phyloP scores from a whole-genome alignment of 2,329 filamentous ascomycete genomes.

The Penicillium oxalicum region DNA sequence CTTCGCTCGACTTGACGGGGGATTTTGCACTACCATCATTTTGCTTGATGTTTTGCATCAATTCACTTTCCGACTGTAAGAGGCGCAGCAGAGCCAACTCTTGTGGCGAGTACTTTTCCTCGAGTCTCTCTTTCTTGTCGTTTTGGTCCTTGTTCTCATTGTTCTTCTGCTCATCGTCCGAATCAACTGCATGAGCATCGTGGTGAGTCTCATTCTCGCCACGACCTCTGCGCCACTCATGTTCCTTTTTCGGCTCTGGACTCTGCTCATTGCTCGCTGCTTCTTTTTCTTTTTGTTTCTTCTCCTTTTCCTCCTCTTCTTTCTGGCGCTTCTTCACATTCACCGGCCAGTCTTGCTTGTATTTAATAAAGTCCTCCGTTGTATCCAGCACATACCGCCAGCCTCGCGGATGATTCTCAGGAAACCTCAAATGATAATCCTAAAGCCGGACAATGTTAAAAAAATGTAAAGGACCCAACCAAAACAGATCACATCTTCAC shows the following conservation, averaged over 20 bases:
- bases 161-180: background rate
- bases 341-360: slow-evolving; percentile 44
- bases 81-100: slow-evolving; percentile 1
- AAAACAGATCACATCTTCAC: too few relatives aligned
- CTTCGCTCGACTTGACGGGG: slow-evolving; percentile 29
- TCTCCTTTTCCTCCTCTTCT: slow-evolving; percentile 12
- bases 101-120: slow-evolving; percentile 3
- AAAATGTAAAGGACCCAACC: background rate
- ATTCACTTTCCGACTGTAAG: slow-evolving; percentile 23
- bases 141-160: slow-evolving; percentile 1
- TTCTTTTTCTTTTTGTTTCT: background rate
- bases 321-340: slow-evolving; percentile 40
- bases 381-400: slow-evolving; percentile 49
- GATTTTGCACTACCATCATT: slow-evolving; percentile 42
- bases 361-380: slow-evolving; percentile 47
- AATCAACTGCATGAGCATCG: slow-evolving; percentile 11
- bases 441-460: slow-evolving; percentile 10
- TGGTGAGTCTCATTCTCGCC: slow-evolving; percentile 4
- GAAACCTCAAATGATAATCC: slow-evolving; percentile 42
- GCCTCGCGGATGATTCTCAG: slow-evolving; percentile 41
- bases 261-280: slow-evolving; percentile 12
- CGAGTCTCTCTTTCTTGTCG: slow-evolving; percentile 13
- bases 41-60: slow-evolving; percentile 37
- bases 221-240: slow-evolving; percentile 15
- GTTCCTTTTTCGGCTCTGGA: slow-evolving; percentile 11